Conservation (phyloP, 2,329 filamentous ascomycete species). For the Aspergillus aculeatus region DNA sequence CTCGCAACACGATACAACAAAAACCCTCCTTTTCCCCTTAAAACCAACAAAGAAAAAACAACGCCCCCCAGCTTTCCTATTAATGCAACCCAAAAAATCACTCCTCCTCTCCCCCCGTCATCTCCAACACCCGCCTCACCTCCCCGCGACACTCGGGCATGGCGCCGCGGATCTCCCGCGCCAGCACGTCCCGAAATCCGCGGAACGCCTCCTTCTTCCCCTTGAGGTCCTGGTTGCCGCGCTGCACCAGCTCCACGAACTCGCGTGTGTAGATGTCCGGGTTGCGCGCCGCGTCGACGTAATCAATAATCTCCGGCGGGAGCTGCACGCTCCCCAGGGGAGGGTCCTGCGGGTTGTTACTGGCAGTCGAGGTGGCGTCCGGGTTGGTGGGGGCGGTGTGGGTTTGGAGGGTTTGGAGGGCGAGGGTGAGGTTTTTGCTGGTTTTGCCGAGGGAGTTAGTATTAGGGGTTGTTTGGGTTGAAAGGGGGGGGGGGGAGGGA, state of each 20-base stretch:
- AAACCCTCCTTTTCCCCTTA: neutral
- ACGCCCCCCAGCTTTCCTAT: too few relatives aligned
- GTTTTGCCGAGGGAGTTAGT: conserved; percentile 1
- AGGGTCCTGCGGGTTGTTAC: conserved; percentile 38
- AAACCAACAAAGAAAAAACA: neutral
- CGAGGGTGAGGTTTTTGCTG: conserved; percentile 53
- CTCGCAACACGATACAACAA: neutral
- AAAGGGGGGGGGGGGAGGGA: neutral
- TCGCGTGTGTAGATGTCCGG: conserved; percentile 67
- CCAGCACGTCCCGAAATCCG: conserved; percentile 58
- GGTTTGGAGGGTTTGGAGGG: conserved; percentile 53
- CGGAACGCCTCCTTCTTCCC: conserved; percentile 61
- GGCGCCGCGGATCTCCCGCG: conserved; percentile 56
- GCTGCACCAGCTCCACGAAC: conserved; percentile 63
- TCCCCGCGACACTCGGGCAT: conserved; percentile 58
- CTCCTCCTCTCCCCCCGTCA: conserved; percentile 25
- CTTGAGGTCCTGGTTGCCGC: conserved; percentile 61
- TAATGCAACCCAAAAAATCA: neutral
- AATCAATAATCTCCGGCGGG: conserved; percentile 61
- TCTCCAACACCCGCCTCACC: conserved; percentile 51
- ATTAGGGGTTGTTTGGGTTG: neutral
- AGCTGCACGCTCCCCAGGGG: conserved; percentile 53
- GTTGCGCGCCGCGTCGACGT: conserved; percentile 63
- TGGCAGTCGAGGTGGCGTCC: conserved; percentile 39
- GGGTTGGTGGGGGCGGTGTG: conserved; percentile 33